Conservation (phyloP, 306 rosid genomes). For the Cucurbita argyrosperma region DNA sequence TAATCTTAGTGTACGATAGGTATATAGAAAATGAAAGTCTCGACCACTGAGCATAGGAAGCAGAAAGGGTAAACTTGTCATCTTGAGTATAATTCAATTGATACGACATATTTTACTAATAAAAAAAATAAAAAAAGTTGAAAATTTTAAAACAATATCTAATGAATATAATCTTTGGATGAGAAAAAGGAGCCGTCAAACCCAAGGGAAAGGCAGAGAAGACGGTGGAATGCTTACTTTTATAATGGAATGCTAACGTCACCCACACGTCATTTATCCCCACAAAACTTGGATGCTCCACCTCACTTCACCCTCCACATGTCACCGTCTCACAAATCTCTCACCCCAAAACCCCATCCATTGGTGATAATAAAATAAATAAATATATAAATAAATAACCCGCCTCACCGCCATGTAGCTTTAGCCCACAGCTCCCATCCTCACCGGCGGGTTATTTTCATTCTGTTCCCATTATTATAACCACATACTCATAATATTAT, state of each 20-base stretch:
- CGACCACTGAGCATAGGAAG: too few relatives aligned
- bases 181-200: too few relatives aligned
- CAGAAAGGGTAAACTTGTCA: too few relatives aligned
- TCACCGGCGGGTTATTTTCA: constrained; percentile 14
- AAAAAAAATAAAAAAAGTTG: background rate
- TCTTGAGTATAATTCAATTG: too few relatives aligned
- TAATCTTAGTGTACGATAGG: too few relatives aligned
- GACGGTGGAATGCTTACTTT: background rate
- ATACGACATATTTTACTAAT: too few relatives aligned
- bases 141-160: background rate
- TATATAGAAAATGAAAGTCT: too few relatives aligned
- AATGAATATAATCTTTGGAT: background rate
- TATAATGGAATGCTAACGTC: constrained; percentile 39
- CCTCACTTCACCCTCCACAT: constrained; percentile 40
- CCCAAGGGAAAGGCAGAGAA: too few relatives aligned
- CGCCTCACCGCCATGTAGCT: constrained; percentile 7
- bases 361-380: background rate
- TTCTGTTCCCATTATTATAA: constrained; percentile 24
- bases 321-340: constrained; percentile 14
- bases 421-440: background rate
- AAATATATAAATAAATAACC: constrained; percentile 8
- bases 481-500: constrained; percentile 18
- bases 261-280: constrained; percentile 41
- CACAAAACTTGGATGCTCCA: constrained; percentile 43
- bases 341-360: background rate